These are phyloP conservation scores for Saitozyma sp. DNA, from an alignment of 768 basidiomycete genomes.

Conservation along the genomic window DNA sequence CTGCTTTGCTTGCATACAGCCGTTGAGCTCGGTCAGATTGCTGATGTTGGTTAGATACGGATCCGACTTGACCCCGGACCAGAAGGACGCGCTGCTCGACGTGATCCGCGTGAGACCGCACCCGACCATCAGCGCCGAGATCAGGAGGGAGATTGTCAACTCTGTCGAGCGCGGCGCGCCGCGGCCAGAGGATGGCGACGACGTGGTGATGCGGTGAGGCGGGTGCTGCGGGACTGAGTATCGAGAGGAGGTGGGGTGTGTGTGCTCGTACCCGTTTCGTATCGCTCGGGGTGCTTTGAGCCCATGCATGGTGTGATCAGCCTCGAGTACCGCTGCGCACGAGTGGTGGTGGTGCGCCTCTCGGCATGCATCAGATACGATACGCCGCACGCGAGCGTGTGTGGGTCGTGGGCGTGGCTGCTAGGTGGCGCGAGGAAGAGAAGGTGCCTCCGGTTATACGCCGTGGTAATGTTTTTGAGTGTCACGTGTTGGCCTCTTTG, in stretches of 20 bases:
- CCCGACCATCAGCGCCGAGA: constrained; percentile 81
- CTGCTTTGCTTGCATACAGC: not conserved
- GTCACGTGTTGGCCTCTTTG: not conserved
- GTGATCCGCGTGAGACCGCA: constrained; percentile 84
- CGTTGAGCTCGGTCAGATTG: not conserved
- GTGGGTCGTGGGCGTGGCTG: no score
- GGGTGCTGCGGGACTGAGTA: no score
- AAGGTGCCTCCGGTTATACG: not conserved
- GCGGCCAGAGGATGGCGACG: constrained; percentile 62
- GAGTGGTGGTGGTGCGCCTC: no score
- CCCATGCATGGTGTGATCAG: no score
- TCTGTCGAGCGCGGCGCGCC: constrained; percentile 84
- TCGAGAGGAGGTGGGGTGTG: no score
- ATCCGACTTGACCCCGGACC: constrained; percentile 89
- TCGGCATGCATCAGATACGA: no score
- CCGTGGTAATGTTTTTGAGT: not conserved
- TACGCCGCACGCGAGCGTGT: no score
- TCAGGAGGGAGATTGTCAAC: constrained; percentile 83
- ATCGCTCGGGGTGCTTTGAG: no score
- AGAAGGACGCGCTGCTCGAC: constrained; percentile 95
- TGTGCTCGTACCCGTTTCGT: no score
- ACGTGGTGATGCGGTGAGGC: constrained; percentile 42
- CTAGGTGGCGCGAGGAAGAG: no score
- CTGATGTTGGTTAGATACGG: constrained; percentile 68
- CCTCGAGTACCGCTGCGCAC: no score